A percentile compares a stretch with the other conserved stretches of the same genome.
Evolutionary conservation across 495 filamentous ascomycete genomes (phyloP).

Genomic region (Xylaria acuta): DNA sequence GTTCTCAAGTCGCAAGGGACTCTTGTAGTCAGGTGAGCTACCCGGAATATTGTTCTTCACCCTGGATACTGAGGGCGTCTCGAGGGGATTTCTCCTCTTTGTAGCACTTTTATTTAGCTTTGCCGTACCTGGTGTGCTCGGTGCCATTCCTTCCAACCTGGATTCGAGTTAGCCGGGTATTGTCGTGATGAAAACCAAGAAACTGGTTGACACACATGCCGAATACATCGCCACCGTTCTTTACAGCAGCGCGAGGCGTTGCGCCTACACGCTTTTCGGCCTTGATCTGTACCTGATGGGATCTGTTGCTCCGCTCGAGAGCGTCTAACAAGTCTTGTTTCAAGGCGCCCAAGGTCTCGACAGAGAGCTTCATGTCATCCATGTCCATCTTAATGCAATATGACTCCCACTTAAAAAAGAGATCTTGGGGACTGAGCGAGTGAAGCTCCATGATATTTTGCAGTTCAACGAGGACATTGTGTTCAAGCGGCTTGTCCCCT

Average conservation of each 20-base stretch:
- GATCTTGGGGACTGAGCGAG: constrained; percentile 74
- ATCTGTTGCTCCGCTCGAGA: constrained; percentile 70
- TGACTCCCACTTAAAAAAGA: constrained; percentile 98
- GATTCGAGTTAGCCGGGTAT: constrained; percentile 27
- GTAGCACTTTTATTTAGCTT: constrained; percentile 58
- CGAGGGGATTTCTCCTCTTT: constrained; percentile 63
- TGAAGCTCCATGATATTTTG: constrained; percentile 84
- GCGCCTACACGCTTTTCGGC: constrained; percentile 66
- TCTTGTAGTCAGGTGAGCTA: constrained; percentile 56
- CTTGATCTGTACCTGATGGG: constrained; percentile 55
- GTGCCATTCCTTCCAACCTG: constrained; percentile 80
- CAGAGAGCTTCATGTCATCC: constrained; percentile 72
- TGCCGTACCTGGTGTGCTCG: constrained; percentile 67
- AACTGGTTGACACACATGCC: constrained; percentile 68
- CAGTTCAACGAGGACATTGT: constrained; percentile 79
- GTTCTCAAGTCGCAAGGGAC: constrained; percentile 48
- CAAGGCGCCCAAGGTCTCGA: constrained; percentile 73
- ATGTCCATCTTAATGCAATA: constrained; percentile 89
- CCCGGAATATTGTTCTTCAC: constrained; percentile 49
- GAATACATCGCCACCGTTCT: constrained; percentile 71
- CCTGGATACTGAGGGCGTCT: constrained; percentile 54
- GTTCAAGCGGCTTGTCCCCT: constrained; percentile 58
- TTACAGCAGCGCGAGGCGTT: constrained; percentile 68
- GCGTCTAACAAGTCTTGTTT: constrained; percentile 86
- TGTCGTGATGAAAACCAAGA: not conserved